Evolutionary conservation across 352 stramenopile species (phyloP), one percentile per base, ranked within the genome.

Genomic region (Pythium sp.): DNA sequence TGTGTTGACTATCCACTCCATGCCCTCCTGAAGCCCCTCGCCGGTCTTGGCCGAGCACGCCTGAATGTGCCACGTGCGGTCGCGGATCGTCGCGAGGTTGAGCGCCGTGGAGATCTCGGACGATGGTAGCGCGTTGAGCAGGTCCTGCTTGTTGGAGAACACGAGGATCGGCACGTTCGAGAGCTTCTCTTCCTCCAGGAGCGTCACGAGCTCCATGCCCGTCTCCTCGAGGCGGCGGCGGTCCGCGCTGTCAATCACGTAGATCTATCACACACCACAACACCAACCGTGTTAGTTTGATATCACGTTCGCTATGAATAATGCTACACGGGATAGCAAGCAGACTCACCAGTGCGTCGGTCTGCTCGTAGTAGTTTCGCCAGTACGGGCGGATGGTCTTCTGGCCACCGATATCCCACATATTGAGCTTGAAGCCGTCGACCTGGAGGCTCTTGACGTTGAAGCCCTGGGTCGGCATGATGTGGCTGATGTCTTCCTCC

Each of bases 281-380:
- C 28, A 26, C 3, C 14, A 5, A 41, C 1, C 15, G 1, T 22
- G 30, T 61, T 46, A 61, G 55, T 12, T 11, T 38, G 12, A 2
- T 24, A 22, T 8, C 18, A 24, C 36, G 18, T 9, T 51, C 8
- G 28, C 51, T 30, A 32, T 22, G 53, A 58, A 11, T 12, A 24
- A 12, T 36, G 28, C 6, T 9, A 38, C 7, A 32, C 3, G 15
- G 22, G 4, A 58, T 38, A 26, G 11, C 24, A 56, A 18, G 4
- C 15, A 38, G 24, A 49, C 76, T 41, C 68, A 93, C 84, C 60
- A 98, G 73, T 6, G 92, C 94, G 72, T 98, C 95, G 2, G 95
- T 98, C 77, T 98, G 80, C 83, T 99, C 98, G 78, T 99, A 99
- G 83, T 99, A 99, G 84, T 99, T 99, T 49, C 97, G 87, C 98